These are phyloP conservation scores for Chlorociboria aeruginascens DNA, from an alignment of 495 filamentous ascomycete species.

Conservation along the genomic window DNA sequence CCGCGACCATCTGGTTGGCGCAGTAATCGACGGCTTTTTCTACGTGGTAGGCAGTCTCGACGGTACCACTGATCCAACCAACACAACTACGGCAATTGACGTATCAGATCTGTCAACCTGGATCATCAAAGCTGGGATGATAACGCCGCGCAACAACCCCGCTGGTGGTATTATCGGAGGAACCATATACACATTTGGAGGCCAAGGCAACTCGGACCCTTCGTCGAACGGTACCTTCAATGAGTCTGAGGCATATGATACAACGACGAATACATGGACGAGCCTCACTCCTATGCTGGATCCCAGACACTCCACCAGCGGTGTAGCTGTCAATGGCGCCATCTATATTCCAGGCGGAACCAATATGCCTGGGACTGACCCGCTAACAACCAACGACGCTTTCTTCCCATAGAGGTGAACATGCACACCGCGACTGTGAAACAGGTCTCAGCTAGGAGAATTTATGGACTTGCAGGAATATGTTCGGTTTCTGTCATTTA, in stretches of 20 bases:
- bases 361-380: too few species aligned
- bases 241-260: slow-evolving; percentile 28
- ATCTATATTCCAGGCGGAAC: slow-evolving; percentile 17
- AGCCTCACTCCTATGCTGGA: slow-evolving; percentile 19
- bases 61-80: too few species aligned
- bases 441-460: too few species aligned
- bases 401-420: too few species aligned
- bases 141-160: slow-evolving; percentile 24
- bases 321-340: slow-evolving; percentile 19
- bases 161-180: slow-evolving; percentile 20
- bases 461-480: too few species aligned
- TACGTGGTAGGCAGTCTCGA: slow-evolving; percentile 27
- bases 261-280: slow-evolving; percentile 18
- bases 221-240: slow-evolving; percentile 18
- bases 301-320: slow-evolving; percentile 26
- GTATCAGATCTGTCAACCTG: too few species aligned
- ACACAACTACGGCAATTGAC: too few species aligned
- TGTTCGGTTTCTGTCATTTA: too few species aligned
- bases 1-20: slow-evolving; percentile 26
- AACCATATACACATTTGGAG: slow-evolving; percentile 29
- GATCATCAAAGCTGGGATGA: slow-evolving; percentile 18
- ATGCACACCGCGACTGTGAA: too few species aligned
- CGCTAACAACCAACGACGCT: too few species aligned
- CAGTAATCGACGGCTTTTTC: slow-evolving; percentile 22
- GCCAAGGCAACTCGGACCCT: slow-evolving; percentile 26